These are phyloP conservation scores for Penicillium freii DNA, from an alignment of 2,329 filamentous ascomycete species.

Conservation along the genomic window DNA sequence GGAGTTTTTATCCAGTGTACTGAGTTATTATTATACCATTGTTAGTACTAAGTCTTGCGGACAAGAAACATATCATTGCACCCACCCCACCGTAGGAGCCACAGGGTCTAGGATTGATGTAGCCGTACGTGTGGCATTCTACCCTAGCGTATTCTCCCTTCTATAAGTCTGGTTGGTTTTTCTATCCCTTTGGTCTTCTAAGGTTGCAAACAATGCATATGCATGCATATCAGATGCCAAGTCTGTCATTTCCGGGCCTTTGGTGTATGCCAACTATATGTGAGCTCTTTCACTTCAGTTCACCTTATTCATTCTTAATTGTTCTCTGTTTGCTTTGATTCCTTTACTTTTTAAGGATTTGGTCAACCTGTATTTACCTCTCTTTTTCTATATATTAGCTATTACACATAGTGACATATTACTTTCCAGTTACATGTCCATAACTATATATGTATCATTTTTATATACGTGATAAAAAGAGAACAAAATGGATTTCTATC, in stretches of 20 bases:
- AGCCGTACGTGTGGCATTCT: neutral
- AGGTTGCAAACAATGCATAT: neutral
- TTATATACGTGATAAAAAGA: neutral
- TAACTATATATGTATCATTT: neutral
- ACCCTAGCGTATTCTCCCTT: neutral
- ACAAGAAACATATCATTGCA: neutral
- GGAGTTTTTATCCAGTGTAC: no score
- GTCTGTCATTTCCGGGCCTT: neutral
- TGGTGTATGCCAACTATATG: neutral
- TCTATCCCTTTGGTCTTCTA: neutral
- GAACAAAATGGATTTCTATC: neutral
- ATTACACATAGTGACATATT: neutral
- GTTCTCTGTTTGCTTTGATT: neutral
- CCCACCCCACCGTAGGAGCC: neutral
- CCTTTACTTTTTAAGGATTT: neutral
- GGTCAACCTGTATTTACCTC: neutral
- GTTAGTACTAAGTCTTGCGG: neutral
- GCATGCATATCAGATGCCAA: neutral
- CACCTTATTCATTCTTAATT: neutral
- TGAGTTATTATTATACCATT: neutral
- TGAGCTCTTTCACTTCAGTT: neutral
- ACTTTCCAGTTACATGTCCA: neutral
- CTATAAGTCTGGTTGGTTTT: neutral
- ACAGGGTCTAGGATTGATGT: neutral
- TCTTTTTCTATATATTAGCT: neutral